Base-by-base conservation (phyloP, 257 asterid species). In the Lantana camara region DNA sequence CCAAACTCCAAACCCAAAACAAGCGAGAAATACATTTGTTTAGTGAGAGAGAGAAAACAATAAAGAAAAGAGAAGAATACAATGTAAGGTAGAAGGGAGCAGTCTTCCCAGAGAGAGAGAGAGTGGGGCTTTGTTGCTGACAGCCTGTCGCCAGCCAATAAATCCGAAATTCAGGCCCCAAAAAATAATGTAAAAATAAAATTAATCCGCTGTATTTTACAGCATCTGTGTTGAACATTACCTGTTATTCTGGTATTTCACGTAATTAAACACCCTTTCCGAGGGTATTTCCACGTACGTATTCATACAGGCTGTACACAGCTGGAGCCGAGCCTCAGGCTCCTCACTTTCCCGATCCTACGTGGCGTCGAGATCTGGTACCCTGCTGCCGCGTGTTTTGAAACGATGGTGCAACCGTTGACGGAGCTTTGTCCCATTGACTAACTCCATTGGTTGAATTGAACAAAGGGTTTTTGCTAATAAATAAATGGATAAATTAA, bases 61-160 rank as follows among this genome's bases (percentile, higher is more conserved):
- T 24, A 30, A 14, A 24, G 9, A 52, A 68, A 71, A 70, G 60
- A 48, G 63, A 65, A 51, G 71, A 46, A 62, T 57, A 51, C 72
- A 72, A 58, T 47, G 76, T 46, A 66, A 68, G 82, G 82, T 57
- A 49, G 66, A 35, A 51, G 72, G 64, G 58, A 63, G 73, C 65
- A 52, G 78, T 64, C 78, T 63, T 71, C 23, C 42, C 15, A 42
- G 70, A 64, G 79, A 42, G 70, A 64, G 79, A 21, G 63, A 57
- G 74, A 37, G 68, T 73, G 48, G 65, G 35, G 57, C 48, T 72
- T 68, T 66, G 81, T 72, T 67, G 77, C 72, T 73, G 75, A 76
- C 78, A 76, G 82, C 48, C 78, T 72, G 78, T 76, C 69, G 82
- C 78, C 82, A 76, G 79, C 79, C 60, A 69, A 27, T 77, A 49